Evolutionary conservation across 2,329 filamentous ascomycete species (phyloP).

Genomic region (Colletotrichum sansevieriae): DNA sequence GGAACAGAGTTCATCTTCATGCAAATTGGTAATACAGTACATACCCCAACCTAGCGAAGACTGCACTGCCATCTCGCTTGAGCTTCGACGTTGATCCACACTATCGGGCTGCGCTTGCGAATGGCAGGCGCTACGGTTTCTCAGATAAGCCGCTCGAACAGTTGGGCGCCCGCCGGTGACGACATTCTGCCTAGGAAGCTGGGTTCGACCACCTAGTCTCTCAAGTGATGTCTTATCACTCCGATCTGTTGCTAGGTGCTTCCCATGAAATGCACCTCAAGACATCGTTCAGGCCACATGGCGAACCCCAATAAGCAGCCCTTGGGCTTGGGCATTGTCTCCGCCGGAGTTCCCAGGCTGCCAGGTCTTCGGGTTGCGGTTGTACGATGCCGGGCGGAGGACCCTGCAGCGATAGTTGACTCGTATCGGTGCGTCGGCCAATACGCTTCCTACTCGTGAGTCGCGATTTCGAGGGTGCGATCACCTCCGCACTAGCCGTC

Average conservation of each 20-base stretch:
- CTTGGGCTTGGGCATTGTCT: constrained; percentile 11
- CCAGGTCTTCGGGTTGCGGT: constrained; percentile 10
- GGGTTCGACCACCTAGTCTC: background rate
- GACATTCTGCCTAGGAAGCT: background rate
- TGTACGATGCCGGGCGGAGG: constrained; percentile 24
- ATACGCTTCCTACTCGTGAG: constrained; percentile 20
- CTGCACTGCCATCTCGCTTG: constrained; percentile 4
- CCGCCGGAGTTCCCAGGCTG: constrained; percentile 5
- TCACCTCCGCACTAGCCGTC: constrained; percentile 31
- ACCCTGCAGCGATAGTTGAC: constrained; percentile 35
- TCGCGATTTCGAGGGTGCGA: constrained; percentile 29
- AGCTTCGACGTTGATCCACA: background rate
- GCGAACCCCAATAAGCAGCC: constrained; percentile 10
- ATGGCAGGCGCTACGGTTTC: constrained; percentile 12
- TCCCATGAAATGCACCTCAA: constrained; percentile 12
- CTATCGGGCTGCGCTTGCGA: constrained; percentile 21
- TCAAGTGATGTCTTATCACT: background rate
- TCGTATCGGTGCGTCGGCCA: constrained; percentile 16
- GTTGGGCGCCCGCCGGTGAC: background rate
- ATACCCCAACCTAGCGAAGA: background rate
- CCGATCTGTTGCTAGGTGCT: constrained; percentile 10
- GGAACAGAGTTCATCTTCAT: constrained; percentile 2
- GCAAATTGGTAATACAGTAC: background rate
- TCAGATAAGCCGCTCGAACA: constrained; percentile 6
- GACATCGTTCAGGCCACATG: constrained; percentile 17